A percentile compares a stretch with the other conserved stretches of the same genome.
These are phyloP conservation scores for Priceomyces carsonii DNA, from an alignment of 805 yeast species.

Conservation along the genomic window DNA sequence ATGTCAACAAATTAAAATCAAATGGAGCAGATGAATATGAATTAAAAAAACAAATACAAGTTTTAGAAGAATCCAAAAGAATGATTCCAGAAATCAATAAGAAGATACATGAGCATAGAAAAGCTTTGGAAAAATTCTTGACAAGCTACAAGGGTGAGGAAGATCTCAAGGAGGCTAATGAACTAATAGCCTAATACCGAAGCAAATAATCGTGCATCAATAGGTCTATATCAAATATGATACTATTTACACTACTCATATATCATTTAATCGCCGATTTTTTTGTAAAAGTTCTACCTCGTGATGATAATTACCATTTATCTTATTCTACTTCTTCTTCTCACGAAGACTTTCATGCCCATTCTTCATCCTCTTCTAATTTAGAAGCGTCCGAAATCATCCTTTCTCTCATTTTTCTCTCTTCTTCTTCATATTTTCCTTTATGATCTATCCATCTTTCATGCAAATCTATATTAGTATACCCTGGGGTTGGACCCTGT, in stretches of 20 bases:
- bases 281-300: background rate
- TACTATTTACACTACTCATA: no score
- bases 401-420: conserved; percentile 45
- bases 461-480: conserved; percentile 68
- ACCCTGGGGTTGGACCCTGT: conserved; percentile 59
- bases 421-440: conserved; percentile 64
- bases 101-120: conserved; percentile 19
- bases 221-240: no score
- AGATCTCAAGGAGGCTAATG: conserved; percentile 27
- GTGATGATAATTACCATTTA: background rate
- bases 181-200: no score
- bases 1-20: conserved; percentile 48
- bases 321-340: conserved; percentile 32
- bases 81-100: conserved; percentile 32
- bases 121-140: conserved; percentile 39
- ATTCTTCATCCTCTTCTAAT: conserved; percentile 64
- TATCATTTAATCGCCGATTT: background rate
- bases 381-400: conserved; percentile 37
- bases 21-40: conserved; percentile 63
- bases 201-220: no score
- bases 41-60: conserved; percentile 48
- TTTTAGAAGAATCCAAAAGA: conserved; percentile 37
- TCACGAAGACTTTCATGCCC: conserved; percentile 51
- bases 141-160: conserved; percentile 35
- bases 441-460: conserved; percentile 95